Conservation (phyloP, 345 rosid species). For the Syzygium oleosum region DNA sequence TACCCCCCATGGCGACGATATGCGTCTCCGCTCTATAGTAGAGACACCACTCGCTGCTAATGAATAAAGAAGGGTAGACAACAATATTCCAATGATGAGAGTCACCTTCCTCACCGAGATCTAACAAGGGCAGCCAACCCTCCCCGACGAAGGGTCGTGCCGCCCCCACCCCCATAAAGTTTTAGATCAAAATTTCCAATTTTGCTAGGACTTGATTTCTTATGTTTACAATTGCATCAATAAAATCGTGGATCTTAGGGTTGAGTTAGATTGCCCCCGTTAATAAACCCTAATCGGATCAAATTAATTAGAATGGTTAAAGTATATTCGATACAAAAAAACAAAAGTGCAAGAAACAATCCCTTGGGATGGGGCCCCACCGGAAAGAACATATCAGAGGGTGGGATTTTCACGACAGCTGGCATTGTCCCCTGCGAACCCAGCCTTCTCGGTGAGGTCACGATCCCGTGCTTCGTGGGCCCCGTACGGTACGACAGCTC, state of each 20-base stretch:
- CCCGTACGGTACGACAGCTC: not conserved
- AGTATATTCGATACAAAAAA: no score
- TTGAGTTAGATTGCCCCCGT: not conserved
- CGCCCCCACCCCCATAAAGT: no score
- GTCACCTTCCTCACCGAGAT: not conserved
- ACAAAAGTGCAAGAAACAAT: not conserved
- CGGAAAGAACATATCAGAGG: not conserved
- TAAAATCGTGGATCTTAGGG: not conserved
- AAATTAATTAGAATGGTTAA: no score
- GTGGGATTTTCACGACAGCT: not conserved
- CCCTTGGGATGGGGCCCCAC: not conserved
- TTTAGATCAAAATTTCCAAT: no score
- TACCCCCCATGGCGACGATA: no score
- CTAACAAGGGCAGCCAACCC: not conserved
- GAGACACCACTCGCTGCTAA: not conserved
- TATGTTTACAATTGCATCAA: not conserved
- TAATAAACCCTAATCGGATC: no score
- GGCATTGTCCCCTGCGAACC: not conserved
- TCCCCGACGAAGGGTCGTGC: not conserved
- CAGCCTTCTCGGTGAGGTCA: not conserved
- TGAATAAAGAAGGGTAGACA: not conserved
- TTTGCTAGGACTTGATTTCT: not conserved
- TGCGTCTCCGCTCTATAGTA: accelerated
- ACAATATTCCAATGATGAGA: not conserved
- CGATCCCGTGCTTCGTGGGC: not conserved